Evolutionary conservation across 202 grass and related monocot genomes (phyloP).

Genomic region (Dendrocalamus latiflorus): DNA sequence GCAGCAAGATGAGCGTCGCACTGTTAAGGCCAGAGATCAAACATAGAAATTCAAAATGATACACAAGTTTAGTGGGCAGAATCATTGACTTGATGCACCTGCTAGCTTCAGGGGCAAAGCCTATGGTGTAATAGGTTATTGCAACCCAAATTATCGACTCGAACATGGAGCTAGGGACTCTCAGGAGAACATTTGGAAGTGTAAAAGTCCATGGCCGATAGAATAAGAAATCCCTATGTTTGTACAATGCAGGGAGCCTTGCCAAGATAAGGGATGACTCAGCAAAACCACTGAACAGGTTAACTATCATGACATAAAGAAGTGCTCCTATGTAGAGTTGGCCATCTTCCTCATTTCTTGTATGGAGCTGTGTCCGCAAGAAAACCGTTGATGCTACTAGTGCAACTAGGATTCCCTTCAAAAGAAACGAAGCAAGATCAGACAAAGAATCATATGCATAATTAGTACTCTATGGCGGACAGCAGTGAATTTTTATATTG

Average conservation of each 20-base stretch:
- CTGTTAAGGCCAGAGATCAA: constrained; percentile 8
- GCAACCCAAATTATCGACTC: constrained; percentile 45
- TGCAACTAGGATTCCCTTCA: constrained; percentile 45
- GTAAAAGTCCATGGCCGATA: constrained; percentile 49
- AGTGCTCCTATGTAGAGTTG: constrained; percentile 56
- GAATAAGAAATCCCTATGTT: constrained; percentile 61
- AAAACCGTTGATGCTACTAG: constrained; percentile 55
- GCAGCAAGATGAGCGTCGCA: not conserved
- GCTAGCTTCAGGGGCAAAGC: constrained; percentile 60
- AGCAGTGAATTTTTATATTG: constrained; percentile 8
- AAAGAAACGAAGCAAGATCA: constrained; percentile 21
- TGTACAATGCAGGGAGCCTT: constrained; percentile 63
- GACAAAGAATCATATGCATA: not conserved
- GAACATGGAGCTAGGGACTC: constrained; percentile 42
- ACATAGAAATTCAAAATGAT: not conserved
- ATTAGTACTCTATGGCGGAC: not conserved
- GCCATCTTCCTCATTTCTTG: constrained; percentile 45
- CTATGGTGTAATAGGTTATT: constrained; percentile 65
- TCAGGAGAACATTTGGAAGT: constrained; percentile 51
- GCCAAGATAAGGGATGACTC: constrained; percentile 41
- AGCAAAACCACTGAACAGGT: constrained; percentile 56
- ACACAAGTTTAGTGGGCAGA: not conserved
- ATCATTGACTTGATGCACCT: constrained; percentile 28
- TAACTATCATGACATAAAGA: constrained; percentile 44
- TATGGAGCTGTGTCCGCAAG: constrained; percentile 41